Percentiles rank a stretch among this genome's conserved stretches.
These are phyloP conservation scores for Candida sp. DNA, from an alignment of 1,139 yeast genomes.

Conservation along the genomic window DNA sequence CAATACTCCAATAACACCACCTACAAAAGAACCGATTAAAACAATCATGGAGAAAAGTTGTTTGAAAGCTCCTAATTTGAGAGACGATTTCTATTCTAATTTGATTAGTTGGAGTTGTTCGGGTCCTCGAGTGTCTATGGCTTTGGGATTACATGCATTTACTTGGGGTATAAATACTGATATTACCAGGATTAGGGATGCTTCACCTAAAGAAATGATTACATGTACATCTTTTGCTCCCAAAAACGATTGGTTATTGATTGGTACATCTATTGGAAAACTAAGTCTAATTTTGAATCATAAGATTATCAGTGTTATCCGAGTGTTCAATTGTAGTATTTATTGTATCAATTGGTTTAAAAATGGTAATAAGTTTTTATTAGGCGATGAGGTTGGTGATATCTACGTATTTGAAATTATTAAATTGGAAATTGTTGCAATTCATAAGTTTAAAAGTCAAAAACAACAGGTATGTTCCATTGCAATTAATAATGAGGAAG, in stretches of 20 bases:
- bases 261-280: conserved; percentile 45
- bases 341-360: conserved; percentile 67
- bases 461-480: conserved; percentile 71
- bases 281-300: conserved; percentile 15
- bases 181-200: conserved; percentile 25
- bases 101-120: conserved; percentile 69
- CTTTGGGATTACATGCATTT: conserved; percentile 57
- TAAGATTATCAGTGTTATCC: not conserved
- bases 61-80: conserved; percentile 70
- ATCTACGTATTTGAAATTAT: conserved; percentile 44
- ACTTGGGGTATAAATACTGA: conserved; percentile 61
- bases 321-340: conserved; percentile 30
- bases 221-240: conserved; percentile 58
- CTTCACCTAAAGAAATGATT: conserved; percentile 33
- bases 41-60: conserved; percentile 11
- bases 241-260: conserved; percentile 41
- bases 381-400: conserved; percentile 71
- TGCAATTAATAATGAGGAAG: conserved; percentile 44
- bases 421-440: conserved; percentile 8
- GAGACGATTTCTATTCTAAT: conserved; percentile 81
- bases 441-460: conserved; percentile 43
- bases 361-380: conserved; percentile 39
- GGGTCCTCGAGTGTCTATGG: conserved; percentile 62
- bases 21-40: conserved; percentile 1
- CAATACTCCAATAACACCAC: conserved; percentile 1